These are phyloP conservation scores for Fusarium virguliforme DNA, from an alignment of 2,329 filamentous ascomycete genomes.

Conservation along the genomic window DNA sequence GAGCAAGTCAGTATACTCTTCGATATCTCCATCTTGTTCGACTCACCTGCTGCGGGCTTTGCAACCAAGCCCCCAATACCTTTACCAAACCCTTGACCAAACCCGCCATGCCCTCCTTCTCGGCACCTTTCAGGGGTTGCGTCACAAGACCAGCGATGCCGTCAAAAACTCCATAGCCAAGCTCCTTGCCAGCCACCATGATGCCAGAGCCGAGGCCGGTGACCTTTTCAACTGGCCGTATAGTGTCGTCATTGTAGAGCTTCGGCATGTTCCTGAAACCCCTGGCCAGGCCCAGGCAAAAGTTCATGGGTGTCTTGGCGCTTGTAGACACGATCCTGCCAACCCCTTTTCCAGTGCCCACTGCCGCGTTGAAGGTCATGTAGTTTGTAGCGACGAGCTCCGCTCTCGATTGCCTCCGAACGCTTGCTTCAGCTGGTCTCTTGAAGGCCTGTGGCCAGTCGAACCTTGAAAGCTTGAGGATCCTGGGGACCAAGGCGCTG, in stretches of 20 bases:
- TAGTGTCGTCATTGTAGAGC: constrained; percentile 87
- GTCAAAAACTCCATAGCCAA: constrained; percentile 84
- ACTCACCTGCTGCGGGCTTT: constrained; percentile 84
- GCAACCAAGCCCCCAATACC: constrained; percentile 86
- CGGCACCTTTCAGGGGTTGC: constrained; percentile 77
- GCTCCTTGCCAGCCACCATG: constrained; percentile 83
- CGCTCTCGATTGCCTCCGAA: constrained; percentile 29
- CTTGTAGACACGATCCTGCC: constrained; percentile 82
- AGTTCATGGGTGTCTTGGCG: constrained; percentile 86
- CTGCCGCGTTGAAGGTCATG: constrained; percentile 69
- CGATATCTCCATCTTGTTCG: neutral
- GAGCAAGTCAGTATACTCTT: neutral
- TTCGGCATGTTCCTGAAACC: constrained; percentile 91
- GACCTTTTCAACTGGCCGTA: constrained; percentile 84
- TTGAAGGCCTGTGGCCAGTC: constrained; percentile 33
- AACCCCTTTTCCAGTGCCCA: constrained; percentile 78
- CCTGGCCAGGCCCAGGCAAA: constrained; percentile 85
- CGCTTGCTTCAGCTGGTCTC: constrained; percentile 38
- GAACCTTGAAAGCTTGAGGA: constrained; percentile 32
- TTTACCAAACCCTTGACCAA: constrained; percentile 86
- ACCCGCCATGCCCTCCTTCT: constrained; percentile 68
- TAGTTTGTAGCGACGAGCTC: constrained; percentile 44
- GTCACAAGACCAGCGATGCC: constrained; percentile 86
- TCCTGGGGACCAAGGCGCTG: constrained; percentile 31
- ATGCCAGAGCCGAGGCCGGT: constrained; percentile 84